Evolutionary conservation across 306 rosid species (phyloP).

Genomic region (Malus orientalis): DNA sequence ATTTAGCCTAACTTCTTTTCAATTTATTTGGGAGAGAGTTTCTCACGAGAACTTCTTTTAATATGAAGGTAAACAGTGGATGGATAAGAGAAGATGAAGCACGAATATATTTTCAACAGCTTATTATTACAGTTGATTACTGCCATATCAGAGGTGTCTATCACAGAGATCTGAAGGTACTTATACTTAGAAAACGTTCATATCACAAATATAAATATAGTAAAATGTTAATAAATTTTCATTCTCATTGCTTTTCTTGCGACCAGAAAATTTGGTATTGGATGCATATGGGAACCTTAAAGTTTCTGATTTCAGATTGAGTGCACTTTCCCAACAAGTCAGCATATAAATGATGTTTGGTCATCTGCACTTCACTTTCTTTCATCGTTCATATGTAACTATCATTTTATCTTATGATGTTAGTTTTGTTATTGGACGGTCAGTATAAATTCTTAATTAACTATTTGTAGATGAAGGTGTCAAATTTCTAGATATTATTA

Average conservation of each 20-base stretch:
- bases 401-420: too few relatives aligned
- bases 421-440: too few relatives aligned
- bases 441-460: too few relatives aligned
- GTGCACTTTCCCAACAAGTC: constrained; percentile 32
- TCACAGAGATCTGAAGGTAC: constrained; percentile 90
- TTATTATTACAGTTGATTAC: constrained; percentile 90
- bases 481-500: too few relatives aligned
- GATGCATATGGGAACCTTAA: constrained; percentile 79
- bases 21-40: neutral
- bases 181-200: neutral
- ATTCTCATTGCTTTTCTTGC: constrained; percentile 12
- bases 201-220: neutral
- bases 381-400: too few relatives aligned
- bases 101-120: constrained; percentile 92
- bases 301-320: constrained; percentile 94
- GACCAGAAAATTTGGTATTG: constrained; percentile 89
- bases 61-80: constrained; percentile 75
- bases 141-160: constrained; percentile 97
- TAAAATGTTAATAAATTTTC: neutral
- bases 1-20: neutral
- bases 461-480: too few relatives aligned
- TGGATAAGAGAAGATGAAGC: constrained; percentile 86
- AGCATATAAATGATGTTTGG: too few relatives aligned
- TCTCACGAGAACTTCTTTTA: constrained; percentile 6
- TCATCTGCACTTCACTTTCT: too few relatives aligned